Evolutionary conservation across 768 basidiomycete species (phyloP).

Genomic region (Rhizopogon rudus): DNA sequence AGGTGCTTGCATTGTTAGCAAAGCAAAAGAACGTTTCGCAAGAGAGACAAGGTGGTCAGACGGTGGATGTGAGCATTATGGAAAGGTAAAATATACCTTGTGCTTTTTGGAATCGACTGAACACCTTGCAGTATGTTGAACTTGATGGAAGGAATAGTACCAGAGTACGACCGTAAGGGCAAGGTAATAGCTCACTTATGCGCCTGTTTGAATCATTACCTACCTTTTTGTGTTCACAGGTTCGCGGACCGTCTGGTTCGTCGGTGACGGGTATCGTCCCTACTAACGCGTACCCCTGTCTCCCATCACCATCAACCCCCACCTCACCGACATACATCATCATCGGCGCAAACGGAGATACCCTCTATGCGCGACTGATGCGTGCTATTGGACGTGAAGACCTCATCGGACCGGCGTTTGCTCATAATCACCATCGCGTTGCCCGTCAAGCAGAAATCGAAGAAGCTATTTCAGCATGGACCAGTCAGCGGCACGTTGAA

Average conservation of each 20-base stretch:
- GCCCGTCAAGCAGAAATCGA: constrained; percentile 49
- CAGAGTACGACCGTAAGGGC: constrained; percentile 68
- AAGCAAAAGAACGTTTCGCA: constrained; percentile 29
- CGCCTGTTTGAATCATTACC: background rate
- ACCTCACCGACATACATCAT: constrained; percentile 51
- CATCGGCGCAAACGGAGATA: constrained; percentile 70
- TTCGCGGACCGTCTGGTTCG: constrained; percentile 69
- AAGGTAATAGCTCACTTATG: constrained; percentile 34
- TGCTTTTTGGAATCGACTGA: background rate
- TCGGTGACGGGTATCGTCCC: constrained; percentile 74
- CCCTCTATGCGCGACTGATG: constrained; percentile 68
- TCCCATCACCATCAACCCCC: constrained; percentile 37
- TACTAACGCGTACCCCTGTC: constrained; percentile 69
- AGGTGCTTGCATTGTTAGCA: constrained; percentile 60
- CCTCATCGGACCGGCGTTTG: constrained; percentile 49
- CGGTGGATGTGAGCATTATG: constrained; percentile 73
- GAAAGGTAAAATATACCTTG: constrained; percentile 42
- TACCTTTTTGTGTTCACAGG: constrained; percentile 26
- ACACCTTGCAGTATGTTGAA: constrained; percentile 55
- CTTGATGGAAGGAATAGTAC: constrained; percentile 73
- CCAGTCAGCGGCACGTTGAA: constrained; percentile 40
- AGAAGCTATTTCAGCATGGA: constrained; percentile 58
- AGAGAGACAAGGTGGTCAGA: constrained; percentile 36
- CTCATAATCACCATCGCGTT: constrained; percentile 39
- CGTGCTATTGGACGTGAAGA: constrained; percentile 51